A percentile compares a stretch with the other conserved stretches of the same genome.
phyloP scores from a whole-genome alignment of 139 green algal genomes.

The Marvania coccoides region DNA sequence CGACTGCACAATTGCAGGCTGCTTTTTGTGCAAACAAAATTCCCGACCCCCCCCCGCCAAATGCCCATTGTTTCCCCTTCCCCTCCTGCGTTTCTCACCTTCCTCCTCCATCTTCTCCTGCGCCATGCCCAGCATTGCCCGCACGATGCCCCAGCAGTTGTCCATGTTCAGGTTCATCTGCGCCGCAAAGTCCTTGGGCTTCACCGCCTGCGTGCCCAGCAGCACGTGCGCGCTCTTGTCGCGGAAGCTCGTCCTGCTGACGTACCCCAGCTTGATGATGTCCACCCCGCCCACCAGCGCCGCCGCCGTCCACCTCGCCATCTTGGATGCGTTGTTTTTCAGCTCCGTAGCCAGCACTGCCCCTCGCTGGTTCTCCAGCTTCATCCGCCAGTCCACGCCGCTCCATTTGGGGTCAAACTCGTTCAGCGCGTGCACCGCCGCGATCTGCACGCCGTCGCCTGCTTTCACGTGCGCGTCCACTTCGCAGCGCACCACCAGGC shows the following conservation, averaged over 20 bases:
- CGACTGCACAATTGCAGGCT: neutral
- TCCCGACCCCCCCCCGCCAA: neutral
- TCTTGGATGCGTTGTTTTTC: constrained; percentile 98
- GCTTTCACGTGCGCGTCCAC: constrained; percentile 70
- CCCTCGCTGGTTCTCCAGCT: constrained; percentile 92
- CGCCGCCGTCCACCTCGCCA: constrained; percentile 93
- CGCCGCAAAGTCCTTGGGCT: constrained; percentile 62
- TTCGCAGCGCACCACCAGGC: constrained; percentile 85
- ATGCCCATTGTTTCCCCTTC: neutral
- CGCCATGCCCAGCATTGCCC: constrained; percentile 79
- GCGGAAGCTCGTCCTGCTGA: constrained; percentile 34
- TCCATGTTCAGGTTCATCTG: constrained; percentile 94
- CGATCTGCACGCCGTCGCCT: constrained; percentile 44
- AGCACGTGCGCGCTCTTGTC: constrained; percentile 86
- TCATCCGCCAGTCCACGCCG: constrained; percentile 87
- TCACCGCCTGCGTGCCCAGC: constrained; percentile 67
- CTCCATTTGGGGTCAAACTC: constrained; percentile 82
- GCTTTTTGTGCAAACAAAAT: constrained; percentile 15
- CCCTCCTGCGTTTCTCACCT: constrained; percentile 9
- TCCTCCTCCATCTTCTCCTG: constrained; percentile 59
- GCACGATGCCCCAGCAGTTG: constrained; percentile 95
- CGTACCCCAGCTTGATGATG: constrained; percentile 92
- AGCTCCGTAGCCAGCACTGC: constrained; percentile 94
- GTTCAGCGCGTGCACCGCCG: constrained; percentile 90
- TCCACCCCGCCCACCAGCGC: constrained; percentile 84